phyloP scores from a whole-genome alignment of 2,329 filamentous ascomycete species.

The Fusarium cyanostomum region DNA sequence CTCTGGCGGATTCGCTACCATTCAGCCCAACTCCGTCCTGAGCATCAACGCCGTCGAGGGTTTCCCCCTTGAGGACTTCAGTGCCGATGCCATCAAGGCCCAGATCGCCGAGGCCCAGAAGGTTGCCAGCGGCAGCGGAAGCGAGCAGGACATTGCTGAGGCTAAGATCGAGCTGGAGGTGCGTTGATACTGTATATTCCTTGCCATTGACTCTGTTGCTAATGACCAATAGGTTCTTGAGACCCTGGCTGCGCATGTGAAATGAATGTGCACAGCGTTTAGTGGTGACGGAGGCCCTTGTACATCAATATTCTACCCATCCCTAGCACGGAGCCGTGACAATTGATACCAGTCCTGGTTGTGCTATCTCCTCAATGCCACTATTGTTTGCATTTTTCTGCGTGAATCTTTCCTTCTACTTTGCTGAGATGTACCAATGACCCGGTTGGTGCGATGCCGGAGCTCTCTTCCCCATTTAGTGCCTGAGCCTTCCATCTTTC shows the following conservation, averaged over 20 bases:
- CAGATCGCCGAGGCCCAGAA: conserved; percentile 97
- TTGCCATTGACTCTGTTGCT: conserved; percentile 43
- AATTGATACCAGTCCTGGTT: conserved; percentile 50
- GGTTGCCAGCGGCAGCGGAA: conserved; percentile 88
- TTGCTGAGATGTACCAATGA: conserved; percentile 6
- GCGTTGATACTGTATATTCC: conserved; percentile 22
- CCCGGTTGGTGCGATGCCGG: conserved; percentile 21
- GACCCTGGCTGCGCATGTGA: conserved; percentile 81
- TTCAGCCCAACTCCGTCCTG: conserved; percentile 92
- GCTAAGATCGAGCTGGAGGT: conserved; percentile 99
- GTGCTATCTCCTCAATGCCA: conserved; percentile 38
- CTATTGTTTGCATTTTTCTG: conserved; percentile 17
- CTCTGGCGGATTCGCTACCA: conserved; percentile 94
- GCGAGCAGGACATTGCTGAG: conserved; percentile 97
- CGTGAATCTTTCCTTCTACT: conserved; percentile 33
- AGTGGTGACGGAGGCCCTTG: conserved; percentile 53
- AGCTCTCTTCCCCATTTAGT: conserved; percentile 6
- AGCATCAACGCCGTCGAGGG: conserved; percentile 99
- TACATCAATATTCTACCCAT: conserved; percentile 54
- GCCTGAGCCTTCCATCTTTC: conserved; percentile 13
- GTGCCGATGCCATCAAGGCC: conserved; percentile 84
- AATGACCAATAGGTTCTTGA: conserved; percentile 74
- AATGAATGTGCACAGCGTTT: conserved; percentile 71
- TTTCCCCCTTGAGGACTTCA: conserved; percentile 95
- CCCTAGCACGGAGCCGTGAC: conserved; percentile 49